A percentile compares a stretch with the other conserved stretches of the same genome.
Evolutionary conservation across 805 yeast species (phyloP).

Genomic region (Kazachstania martiniae): DNA sequence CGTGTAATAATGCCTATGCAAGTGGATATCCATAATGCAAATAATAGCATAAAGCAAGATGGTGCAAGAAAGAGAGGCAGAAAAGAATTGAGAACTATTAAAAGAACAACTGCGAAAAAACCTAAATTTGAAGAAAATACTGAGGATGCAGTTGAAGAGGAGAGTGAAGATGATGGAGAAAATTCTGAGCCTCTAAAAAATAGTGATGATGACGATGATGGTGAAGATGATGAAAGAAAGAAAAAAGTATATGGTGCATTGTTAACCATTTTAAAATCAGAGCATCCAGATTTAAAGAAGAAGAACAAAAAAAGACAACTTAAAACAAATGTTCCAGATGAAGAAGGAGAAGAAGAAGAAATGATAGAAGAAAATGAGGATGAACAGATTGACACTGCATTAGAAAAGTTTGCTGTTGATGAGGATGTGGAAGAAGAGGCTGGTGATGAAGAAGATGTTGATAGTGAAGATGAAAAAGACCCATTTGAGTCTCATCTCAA

Average conservation of each 20-base stretch:
- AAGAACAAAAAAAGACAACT: slow-evolving; percentile 6
- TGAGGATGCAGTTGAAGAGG: slow-evolving; percentile 9
- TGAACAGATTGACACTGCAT: slow-evolving; percentile 23
- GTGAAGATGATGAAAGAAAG: slow-evolving; percentile 17
- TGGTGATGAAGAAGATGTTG: slow-evolving; percentile 18
- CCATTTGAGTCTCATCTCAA: slow-evolving; percentile 75
- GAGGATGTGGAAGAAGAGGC: slow-evolving; percentile 21
- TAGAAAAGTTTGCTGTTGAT: slow-evolving; percentile 20
- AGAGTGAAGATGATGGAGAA: slow-evolving; percentile 4
- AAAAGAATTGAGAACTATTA: slow-evolving; percentile 46
- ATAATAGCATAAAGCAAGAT: neutral
- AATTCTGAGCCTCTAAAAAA: slow-evolving; percentile 6
- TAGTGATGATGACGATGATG: slow-evolving; percentile 7
- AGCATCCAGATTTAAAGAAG: slow-evolving; percentile 26
- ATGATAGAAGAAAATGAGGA: slow-evolving; percentile 18
- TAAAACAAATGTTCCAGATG: slow-evolving; percentile 14
- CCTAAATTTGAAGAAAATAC: no score
- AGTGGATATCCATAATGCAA: neutral
- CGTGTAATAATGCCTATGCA: no score
- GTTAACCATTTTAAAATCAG: slow-evolving; percentile 46
- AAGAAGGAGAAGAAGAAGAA: slow-evolving; percentile 20
- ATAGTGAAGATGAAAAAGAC: slow-evolving; percentile 39
- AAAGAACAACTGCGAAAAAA: slow-evolving; percentile 34
- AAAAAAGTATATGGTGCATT: slow-evolving; percentile 57
- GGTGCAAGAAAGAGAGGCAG: slow-evolving; percentile 38